phyloP scores from a whole-genome alignment of 2,329 filamentous ascomycete genomes.

The Claviceps africana region DNA sequence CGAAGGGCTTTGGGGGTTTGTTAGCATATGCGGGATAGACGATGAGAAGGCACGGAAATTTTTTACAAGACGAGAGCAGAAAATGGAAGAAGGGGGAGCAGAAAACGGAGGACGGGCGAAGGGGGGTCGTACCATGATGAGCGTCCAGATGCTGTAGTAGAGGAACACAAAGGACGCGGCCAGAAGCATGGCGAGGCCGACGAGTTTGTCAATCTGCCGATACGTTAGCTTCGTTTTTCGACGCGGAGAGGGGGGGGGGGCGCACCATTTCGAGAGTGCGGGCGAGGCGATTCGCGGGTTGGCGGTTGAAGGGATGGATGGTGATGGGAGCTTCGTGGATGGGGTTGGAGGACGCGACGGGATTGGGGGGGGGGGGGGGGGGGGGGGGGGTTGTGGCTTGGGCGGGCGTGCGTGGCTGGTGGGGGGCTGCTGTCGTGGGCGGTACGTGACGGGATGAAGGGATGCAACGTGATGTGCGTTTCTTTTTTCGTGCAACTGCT shows the following conservation, averaged over 20 bases:
- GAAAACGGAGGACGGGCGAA: background rate
- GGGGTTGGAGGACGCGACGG: background rate
- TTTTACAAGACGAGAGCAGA: no score
- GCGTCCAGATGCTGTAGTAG: constrained; percentile 96
- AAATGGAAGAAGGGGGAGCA: no score
- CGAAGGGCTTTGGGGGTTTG: constrained; percentile 64
- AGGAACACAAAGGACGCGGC: constrained; percentile 49
- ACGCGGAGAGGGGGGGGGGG: no score
- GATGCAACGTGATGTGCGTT: no score
- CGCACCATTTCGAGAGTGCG: background rate
- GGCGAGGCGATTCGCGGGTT: background rate
- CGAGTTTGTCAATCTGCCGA: constrained; percentile 72
- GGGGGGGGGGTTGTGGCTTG: no score
- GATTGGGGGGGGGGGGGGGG: background rate
- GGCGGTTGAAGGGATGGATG: no score
- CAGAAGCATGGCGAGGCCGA: constrained; percentile 55
- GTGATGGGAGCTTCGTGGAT: no score
- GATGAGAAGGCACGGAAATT: constrained; percentile 4
- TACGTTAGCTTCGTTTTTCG: background rate
- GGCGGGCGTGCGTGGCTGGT: no score
- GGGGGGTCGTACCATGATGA: constrained; percentile 64
- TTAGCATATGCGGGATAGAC: background rate
- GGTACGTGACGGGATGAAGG: no score
- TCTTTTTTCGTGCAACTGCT: no score
- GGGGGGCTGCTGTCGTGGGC: no score